Evolutionary conservation across 805 yeast species (phyloP).

Genomic region (Candida endomychidarum): DNA sequence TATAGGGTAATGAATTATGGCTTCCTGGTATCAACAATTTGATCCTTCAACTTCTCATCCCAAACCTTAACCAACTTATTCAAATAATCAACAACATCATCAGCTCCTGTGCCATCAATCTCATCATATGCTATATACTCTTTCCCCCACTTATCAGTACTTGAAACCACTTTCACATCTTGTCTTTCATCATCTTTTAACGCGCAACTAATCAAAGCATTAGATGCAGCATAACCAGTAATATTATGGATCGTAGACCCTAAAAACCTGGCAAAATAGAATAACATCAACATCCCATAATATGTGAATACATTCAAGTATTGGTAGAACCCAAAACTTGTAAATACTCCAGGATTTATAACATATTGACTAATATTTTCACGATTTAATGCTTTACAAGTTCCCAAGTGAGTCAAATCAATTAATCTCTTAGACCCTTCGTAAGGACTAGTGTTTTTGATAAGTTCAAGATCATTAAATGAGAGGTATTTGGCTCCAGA

Average conservation of each 20-base stretch:
- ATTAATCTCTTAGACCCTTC: conserved; percentile 90
- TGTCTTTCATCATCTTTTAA: conserved; percentile 49
- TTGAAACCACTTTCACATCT: conserved; percentile 66
- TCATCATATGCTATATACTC: conserved; percentile 59
- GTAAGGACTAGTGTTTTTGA: conserved; percentile 66
- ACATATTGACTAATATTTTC: conserved; percentile 69
- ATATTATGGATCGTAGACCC: conserved; percentile 93
- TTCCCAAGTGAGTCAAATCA: conserved; percentile 77
- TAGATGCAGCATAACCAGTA: conserved; percentile 85
- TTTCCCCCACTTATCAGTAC: conserved; percentile 60
- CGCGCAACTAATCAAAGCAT: conserved; percentile 66
- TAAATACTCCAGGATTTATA: conserved; percentile 93
- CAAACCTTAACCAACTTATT: conserved; percentile 59
- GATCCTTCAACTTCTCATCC: conserved; percentile 74
- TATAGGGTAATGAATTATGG: conserved; percentile 17
- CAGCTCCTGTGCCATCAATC: conserved; percentile 63
- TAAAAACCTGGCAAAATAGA: conserved; percentile 74
- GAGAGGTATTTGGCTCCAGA: conserved; percentile 74
- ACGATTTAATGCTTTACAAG: conserved; percentile 51
- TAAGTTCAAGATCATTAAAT: conserved; percentile 69
- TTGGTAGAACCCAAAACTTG: conserved; percentile 74
- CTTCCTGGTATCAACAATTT: conserved; percentile 56
- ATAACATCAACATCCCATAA: conserved; percentile 81
- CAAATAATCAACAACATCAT: conserved; percentile 65
- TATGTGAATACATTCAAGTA: conserved; percentile 76